Evolutionary conservation across 306 rosid genomes (phyloP), one percentile per base, ranked within the genome.

Genomic region (Quercus parvula): DNA sequence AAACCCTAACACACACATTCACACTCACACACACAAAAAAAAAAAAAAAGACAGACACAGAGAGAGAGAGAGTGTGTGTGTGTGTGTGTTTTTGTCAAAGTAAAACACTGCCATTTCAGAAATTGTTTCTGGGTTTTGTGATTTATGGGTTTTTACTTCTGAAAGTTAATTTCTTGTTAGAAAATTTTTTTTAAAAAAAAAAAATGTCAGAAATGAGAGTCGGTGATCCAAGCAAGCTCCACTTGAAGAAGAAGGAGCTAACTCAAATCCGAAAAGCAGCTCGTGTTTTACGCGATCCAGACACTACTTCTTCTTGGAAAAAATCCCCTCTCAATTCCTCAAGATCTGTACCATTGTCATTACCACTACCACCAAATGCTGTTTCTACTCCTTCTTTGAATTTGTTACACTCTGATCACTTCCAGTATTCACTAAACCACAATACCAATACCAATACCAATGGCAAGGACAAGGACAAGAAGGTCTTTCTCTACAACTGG

Each of bases 241-340:
- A 90, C 67, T 80, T 93, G 88, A 92, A 85, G 82, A 93, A 87
- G 87, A 93, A 87, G 87, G 99, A 95, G 75, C 95, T 93, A 10
- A 90, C 97, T 64, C 98, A 95, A 90, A 95, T 95, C 81, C 97
- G 98, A 0, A 95, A 95, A 75, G 99, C 99, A 35, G 90, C 99
- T 51, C 88, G 99, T 14, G 87, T 87, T 9, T 85, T 95, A 27
- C 92, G 99, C 56, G 99, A 95, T 91, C 99, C 99, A 1, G 99
- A 96, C 6, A 95, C 99, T 0, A 93, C 96, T 1, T 90, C 97
- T 27, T 95, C 99, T 0, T 93, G 97, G 98, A 90, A 88, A 82
- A 90, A 88, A 82, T 91, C 97, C 10, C 98, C 98, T 10, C 86
- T 91, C 20, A 78, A 76, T 27, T 89, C 98, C 22, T 85, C 97